Conservation (phyloP, 2,329 filamentous ascomycete genomes). For the Cercospora janseana region DNA sequence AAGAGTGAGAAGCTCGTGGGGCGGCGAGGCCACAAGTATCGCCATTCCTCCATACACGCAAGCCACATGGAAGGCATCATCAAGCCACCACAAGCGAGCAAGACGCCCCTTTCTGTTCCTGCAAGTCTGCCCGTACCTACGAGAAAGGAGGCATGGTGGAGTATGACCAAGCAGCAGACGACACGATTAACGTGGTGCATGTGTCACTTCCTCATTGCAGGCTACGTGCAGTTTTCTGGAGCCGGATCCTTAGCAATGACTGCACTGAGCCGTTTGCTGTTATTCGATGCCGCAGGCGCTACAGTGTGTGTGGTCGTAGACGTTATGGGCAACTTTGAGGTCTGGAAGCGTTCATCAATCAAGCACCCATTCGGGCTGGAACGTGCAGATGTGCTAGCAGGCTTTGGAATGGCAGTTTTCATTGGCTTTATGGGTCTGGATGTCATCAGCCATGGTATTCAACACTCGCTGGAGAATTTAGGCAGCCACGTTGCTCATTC, state of each 20-base stretch:
- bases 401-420: slow-evolving; percentile 93
- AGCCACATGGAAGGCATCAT: slow-evolving; percentile 97
- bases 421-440: slow-evolving; percentile 97
- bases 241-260: slow-evolving; percentile 87
- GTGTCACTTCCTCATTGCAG: slow-evolving; percentile 79
- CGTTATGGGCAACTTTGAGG: slow-evolving; percentile 92
- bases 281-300: slow-evolving; percentile 92
- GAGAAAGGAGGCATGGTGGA: slow-evolving; percentile 78
- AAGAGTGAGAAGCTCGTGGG: slow-evolving; percentile 75
- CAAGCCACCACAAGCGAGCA: slow-evolving; percentile 77
- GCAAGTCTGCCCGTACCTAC: slow-evolving; percentile 91
- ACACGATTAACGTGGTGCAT: slow-evolving; percentile 82
- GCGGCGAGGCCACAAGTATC: slow-evolving; percentile 93
- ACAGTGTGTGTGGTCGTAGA: slow-evolving; percentile 90
- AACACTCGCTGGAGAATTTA: slow-evolving; percentile 79
- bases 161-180: slow-evolving; percentile 86
- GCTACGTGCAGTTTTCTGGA: slow-evolving; percentile 80
- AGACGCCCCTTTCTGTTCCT: slow-evolving; percentile 83
- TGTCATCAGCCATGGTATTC: slow-evolving; percentile 86
- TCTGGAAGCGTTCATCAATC: slow-evolving; percentile 90
- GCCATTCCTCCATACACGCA: slow-evolving; percentile 77
- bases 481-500: slow-evolving; percentile 69
- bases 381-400: slow-evolving; percentile 87
- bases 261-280: slow-evolving; percentile 85
- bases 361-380: slow-evolving; percentile 89